These are phyloP conservation scores for Geranomyces variabilis DNA, from an alignment of 192 early-diverging fungal species.

Conservation along the genomic window DNA sequence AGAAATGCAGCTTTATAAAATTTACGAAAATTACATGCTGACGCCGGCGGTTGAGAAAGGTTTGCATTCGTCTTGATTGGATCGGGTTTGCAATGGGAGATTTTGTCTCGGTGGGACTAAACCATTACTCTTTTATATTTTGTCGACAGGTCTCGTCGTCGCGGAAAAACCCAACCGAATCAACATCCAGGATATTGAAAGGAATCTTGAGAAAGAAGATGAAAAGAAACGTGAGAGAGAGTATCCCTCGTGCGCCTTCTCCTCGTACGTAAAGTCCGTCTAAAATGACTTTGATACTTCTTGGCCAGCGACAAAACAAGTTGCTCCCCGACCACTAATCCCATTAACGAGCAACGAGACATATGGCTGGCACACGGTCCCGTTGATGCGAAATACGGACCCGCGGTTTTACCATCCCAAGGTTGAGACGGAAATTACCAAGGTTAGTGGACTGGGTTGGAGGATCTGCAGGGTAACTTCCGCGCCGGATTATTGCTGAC, in stretches of 20 bases:
- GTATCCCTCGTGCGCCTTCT: too few species aligned
- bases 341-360: conserved; percentile 31
- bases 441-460: background rate
- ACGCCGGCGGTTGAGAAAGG: conserved; percentile 40
- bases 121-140: background rate
- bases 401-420: conserved; percentile 44
- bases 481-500: too few species aligned
- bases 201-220: background rate
- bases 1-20: conserved; percentile 31
- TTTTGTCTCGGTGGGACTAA: too few species aligned
- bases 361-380: conserved; percentile 47
- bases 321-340: background rate
- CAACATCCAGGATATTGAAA: conserved; percentile 13
- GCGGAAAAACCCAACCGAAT: conserved; percentile 38
- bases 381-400: conserved; percentile 37
- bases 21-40: conserved; percentile 44
- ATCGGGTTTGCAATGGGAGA: too few species aligned
- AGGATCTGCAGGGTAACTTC: too few species aligned
- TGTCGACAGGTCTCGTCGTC: conserved; percentile 35
- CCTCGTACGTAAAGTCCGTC: too few species aligned
- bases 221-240: too few species aligned
- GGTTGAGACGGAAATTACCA: conserved; percentile 45
- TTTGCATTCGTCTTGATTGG: background rate
- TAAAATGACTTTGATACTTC: too few species aligned
- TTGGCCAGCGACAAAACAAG: too few species aligned